Evolutionary conservation across 2,329 filamentous ascomycete species (phyloP).

Genomic region (Xylariaceae sp.): DNA sequence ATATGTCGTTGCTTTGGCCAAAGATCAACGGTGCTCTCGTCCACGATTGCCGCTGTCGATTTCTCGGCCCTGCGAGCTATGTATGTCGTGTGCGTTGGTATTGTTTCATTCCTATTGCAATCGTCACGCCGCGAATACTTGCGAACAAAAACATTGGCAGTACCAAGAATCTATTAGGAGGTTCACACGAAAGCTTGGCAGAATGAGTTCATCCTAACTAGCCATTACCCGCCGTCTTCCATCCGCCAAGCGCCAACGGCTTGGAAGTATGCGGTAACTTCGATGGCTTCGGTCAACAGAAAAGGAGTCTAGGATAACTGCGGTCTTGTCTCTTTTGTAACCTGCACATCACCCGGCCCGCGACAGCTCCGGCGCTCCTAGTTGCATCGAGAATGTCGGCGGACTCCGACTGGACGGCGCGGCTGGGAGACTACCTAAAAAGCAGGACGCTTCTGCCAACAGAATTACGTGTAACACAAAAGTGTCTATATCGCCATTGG

Average conservation of each 20-base stretch:
- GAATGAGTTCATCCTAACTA: slow-evolving; percentile 12
- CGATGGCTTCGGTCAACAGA: slow-evolving; percentile 9
- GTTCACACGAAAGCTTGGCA: slow-evolving; percentile 28
- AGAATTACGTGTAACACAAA: slow-evolving; percentile 11
- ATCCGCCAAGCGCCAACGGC: slow-evolving; percentile 20
- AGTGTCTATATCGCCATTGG: slow-evolving; percentile 16
- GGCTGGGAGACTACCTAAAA: slow-evolving; percentile 2
- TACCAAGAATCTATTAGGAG: slow-evolving; percentile 29
- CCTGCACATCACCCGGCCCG: background rate
- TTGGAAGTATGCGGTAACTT: slow-evolving; percentile 11
- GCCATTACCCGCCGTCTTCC: slow-evolving; percentile 9
- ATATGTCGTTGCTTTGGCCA: background rate
- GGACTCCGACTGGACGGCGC: slow-evolving; percentile 5
- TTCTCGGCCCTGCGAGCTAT: slow-evolving; percentile 24
- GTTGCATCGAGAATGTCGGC: background rate
- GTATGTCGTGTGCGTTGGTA: slow-evolving; percentile 13
- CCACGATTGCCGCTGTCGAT: slow-evolving; percentile 20
- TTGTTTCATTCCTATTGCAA: slow-evolving; percentile 11
- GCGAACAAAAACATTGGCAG: slow-evolving; percentile 24
- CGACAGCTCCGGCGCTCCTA: background rate
- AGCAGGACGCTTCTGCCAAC: background rate
- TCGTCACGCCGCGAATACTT: background rate
- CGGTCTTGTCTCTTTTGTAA: background rate
- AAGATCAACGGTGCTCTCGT: slow-evolving; percentile 8
- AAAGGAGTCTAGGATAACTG: background rate